A percentile compares a stretch with the other conserved stretches of the same genome.
Conservation (phyloP, 2,329 filamentous ascomycete genomes). For the Claviceps spartinae region DNA sequence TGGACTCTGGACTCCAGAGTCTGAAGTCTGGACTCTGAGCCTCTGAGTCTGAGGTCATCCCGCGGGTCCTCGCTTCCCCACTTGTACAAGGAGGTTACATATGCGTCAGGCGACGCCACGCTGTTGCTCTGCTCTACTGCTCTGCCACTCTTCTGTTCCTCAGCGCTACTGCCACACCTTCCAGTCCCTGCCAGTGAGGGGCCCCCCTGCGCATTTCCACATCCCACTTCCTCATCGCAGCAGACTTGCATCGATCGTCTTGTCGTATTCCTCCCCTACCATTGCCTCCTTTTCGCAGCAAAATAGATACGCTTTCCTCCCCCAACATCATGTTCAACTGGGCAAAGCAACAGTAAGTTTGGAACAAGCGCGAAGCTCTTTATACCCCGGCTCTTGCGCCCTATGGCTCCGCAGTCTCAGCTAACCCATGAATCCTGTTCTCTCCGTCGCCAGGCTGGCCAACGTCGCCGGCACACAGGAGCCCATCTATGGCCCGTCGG, state of each 20-base stretch:
- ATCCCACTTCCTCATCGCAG: no score
- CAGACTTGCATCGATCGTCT: background rate
- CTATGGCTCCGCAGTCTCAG: constrained; percentile 4
- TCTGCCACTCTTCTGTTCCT: no score
- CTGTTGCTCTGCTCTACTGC: no score
- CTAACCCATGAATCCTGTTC: constrained; percentile 5
- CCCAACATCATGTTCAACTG: constrained; percentile 67
- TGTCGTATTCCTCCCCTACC: background rate
- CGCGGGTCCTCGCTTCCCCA: background rate
- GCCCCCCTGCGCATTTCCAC: no score
- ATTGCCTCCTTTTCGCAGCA: no score
- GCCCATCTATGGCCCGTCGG: constrained; percentile 83
- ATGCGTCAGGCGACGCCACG: no score
- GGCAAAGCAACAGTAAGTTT: constrained; percentile 74
- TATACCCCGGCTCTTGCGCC: background rate
- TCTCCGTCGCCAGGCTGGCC: constrained; percentile 36
- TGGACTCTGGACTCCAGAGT: no score
- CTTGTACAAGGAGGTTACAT: background rate
- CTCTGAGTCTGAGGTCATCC: background rate
- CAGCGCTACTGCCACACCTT: no score
- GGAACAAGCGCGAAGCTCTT: background rate
- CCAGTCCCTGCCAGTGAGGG: no score
- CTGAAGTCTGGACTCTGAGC: background rate
- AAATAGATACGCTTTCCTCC: background rate
- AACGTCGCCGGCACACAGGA: constrained; percentile 91